Base-by-base conservation (phyloP, 352 stramenopile genomes). In the Phytophthora chlamydospora region DNA sequence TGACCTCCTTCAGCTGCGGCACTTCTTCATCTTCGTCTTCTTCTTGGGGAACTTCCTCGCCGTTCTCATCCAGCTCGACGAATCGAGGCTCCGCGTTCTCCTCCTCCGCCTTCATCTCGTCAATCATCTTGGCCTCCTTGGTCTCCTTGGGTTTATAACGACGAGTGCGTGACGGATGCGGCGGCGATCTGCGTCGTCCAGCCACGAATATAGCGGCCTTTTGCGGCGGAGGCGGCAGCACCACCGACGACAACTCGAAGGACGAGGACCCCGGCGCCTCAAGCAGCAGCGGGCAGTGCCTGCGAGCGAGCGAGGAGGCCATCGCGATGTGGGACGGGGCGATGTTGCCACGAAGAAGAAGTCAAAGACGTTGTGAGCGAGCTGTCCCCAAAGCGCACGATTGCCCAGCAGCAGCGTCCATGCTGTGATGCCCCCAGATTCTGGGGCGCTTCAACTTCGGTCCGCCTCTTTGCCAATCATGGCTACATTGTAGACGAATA, bases 401-500 rank as follows among this genome's bases (percentile, higher is more conserved):
- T 29, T 29, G 24, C 24, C 2, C 4, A 29, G 4, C 21, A 24
- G 21, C 21, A 24, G 21, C 21, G 21, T 24, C 21, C 21, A 24
- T 24, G 21, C 21, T 24, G 21, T 24, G 21, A 24, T 24, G 21
- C 21, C 21, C 21, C 21, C 21, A 29, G 24, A 29, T 29, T 41
- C 11, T 16, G 9, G 32, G 14, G 32, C 33, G 21, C 33, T 43
- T 54, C 46, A 54, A 54, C 46, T 6, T 43, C 39, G 6, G 52
- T 44, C 35, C 32, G 40, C 0, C 4, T 29, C 31, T 47, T 51
- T 27, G 33, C 32, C 21, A 32, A 14, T 46, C 17, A 46, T 46
- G 40, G 40, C 17, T 46, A 46, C 40, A 46, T 9, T 68, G 54
- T 68, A 63, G 52, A 64, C 52, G 58, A 66, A 33, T 4, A 48